phyloP scores from a whole-genome alignment of 495 filamentous ascomycete genomes.

The Aspergillus wentii region DNA sequence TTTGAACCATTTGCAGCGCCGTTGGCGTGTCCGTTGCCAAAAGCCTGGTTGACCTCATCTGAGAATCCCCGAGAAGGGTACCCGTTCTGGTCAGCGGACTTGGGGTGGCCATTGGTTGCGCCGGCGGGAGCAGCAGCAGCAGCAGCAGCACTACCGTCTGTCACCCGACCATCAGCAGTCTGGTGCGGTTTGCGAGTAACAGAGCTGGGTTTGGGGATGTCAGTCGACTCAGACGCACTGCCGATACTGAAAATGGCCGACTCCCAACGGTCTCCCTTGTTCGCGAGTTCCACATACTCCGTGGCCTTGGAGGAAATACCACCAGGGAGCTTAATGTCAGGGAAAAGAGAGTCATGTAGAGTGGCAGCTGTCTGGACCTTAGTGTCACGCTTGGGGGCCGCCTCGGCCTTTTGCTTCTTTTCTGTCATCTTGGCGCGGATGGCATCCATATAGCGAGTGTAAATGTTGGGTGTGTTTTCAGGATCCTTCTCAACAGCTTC shows the following conservation, averaged over 20 bases:
- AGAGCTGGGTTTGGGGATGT: conserved; percentile 59
- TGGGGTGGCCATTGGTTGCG: conserved; percentile 6
- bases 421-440: conserved; percentile 68
- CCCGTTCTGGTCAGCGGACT: conserved; percentile 10
- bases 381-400: conserved; percentile 56
- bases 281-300: conserved; percentile 83
- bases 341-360: conserved; percentile 86
- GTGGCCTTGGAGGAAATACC: conserved; percentile 93
- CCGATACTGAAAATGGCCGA: conserved; percentile 91
- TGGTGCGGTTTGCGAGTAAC: conserved; percentile 65
- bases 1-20: conserved; percentile 14
- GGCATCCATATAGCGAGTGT: conserved; percentile 74
- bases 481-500: conserved; percentile 65
- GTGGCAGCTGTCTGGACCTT: conserved; percentile 75
- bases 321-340: conserved; percentile 78
- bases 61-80: conserved; percentile 42
- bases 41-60: conserved; percentile 51
- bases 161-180: conserved; percentile 20
- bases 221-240: conserved; percentile 61
- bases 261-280: conserved; percentile 90
- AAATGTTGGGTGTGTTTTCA: conserved; percentile 77
- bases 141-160: conserved; percentile 7
- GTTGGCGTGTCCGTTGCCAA: conserved; percentile 35
- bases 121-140: conserved; percentile 9
- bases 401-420: conserved; percentile 67